Conservation (phyloP, 768 basidiomycete species). For the Phallus indusiatus region DNA sequence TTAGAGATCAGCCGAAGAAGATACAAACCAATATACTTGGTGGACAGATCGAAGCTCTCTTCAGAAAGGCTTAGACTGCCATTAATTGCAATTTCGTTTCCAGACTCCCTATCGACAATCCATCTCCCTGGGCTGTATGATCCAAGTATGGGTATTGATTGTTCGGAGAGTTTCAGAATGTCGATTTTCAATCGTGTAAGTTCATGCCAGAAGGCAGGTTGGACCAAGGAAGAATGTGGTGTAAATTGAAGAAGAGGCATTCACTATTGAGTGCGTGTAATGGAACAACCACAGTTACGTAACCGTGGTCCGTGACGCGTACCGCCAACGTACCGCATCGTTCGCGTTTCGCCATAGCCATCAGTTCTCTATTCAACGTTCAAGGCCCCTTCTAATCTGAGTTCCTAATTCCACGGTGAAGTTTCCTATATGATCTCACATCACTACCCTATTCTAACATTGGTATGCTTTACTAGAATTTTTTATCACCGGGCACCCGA, state of each 20-base stretch:
- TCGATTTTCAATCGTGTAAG: conserved; percentile 88
- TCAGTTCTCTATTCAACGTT: too few species aligned
- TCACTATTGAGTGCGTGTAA: background rate
- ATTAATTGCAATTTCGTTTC: conserved; percentile 60
- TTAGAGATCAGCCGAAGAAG: background rate
- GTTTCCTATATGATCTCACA: too few species aligned
- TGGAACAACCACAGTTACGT: background rate
- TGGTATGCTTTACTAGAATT: too few species aligned
- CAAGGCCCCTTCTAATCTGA: too few species aligned
- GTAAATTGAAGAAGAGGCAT: conserved; percentile 77
- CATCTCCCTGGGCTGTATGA: conserved; percentile 64
- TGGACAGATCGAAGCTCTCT: conserved; percentile 48
- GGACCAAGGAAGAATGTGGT: conserved; percentile 78
- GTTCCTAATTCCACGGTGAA: too few species aligned
- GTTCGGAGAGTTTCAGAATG: conserved; percentile 73
- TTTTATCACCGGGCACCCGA: too few species aligned
- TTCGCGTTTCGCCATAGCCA: too few species aligned
- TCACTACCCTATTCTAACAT: too few species aligned
- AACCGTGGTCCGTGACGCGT: background rate
- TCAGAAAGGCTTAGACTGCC: conserved; percentile 56
- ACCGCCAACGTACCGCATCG: too few species aligned
- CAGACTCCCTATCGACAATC: conserved; percentile 69
- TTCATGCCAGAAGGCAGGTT: conserved; percentile 89
- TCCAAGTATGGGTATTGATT: conserved; percentile 50
- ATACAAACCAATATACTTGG: conserved; percentile 31